Percentiles rank a stretch among this genome's conserved stretches.
Evolutionary conservation across 169 alveolate species (phyloP).

Genomic region (Plasmodium vivax): DNA sequence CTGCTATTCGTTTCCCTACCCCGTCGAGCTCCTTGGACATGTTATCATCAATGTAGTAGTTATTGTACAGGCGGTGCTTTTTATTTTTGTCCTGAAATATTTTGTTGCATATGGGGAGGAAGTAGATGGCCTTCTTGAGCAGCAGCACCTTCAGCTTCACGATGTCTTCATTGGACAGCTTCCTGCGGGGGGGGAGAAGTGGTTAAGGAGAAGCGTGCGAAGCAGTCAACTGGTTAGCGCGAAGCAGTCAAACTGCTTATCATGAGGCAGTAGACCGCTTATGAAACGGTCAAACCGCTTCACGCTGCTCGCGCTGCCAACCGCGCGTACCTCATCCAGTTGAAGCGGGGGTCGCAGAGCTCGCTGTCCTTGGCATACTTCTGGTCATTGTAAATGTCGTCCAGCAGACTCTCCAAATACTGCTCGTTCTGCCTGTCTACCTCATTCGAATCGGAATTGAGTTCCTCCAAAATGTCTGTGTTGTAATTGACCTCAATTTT

Average conservation of each 20-base stretch:
- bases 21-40: conserved; percentile 63
- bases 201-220: no score
- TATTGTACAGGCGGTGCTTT: conserved; percentile 44
- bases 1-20: not conserved
- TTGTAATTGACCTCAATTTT: conserved; percentile 28
- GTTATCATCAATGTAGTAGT: conserved; percentile 62
- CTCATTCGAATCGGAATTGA: conserved; percentile 33
- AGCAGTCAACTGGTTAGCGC: no score
- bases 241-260: no score
- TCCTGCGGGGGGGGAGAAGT: not conserved
- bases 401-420: conserved; percentile 44
- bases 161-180: conserved; percentile 31
- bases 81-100: conserved; percentile 71
- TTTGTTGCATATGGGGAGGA: conserved; percentile 66
- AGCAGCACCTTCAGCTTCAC: conserved; percentile 51
- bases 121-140: conserved; percentile 57
- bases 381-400: conserved; percentile 38
- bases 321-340: conserved; percentile 55
- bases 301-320: no score
- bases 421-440: conserved; percentile 27
- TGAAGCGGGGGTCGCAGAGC: not conserved
- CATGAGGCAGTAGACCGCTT: no score
- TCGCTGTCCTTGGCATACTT: conserved; percentile 31
- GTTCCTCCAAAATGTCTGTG: conserved; percentile 36
- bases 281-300: no score